Base-by-base conservation (phyloP, 169 alveolate species). In the Eimeria praecox region DNA sequence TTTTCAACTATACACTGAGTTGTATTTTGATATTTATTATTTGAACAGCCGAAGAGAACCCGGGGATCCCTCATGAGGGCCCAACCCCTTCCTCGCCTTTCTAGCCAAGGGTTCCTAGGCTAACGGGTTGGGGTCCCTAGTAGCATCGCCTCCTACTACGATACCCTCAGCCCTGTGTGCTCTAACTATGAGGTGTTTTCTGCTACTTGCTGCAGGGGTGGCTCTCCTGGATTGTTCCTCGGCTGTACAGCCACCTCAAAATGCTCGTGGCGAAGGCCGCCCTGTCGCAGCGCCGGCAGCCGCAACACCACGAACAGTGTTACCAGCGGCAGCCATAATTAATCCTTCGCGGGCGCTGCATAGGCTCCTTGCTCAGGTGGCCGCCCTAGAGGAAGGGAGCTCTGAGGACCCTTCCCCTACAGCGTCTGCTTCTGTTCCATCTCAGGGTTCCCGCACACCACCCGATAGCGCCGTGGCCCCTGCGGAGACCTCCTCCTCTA, bases 61-160 rank as follows among this genome's bases (percentile, higher is more conserved):
- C 83, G 33, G 83, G 30, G 83, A 71, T 33, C 27, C 83, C 83
- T 33, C 83, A 71, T 71, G 83, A 71, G 83, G 83, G 83, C 54
- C 83, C 83, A 49, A 40, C 52, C 83, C 83, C 83, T 71, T n/a
- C 27, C n/a, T 40, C 24, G 20, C 54, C 83, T 33, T 40, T 71
- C 33, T 40, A 71, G 83, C 52, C 83, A 33, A 5, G 54, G 83
- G 83, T 64, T 64, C 54, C 52, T 71, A 14, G 83, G 83, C 44
- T 71, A 12, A 5, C 24, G 49, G 83, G 44, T 33, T 71, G 83
- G 83, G 83, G 83, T 40, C 83, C 83, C 83, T 71, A n/a, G 24
- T 33, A 33, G 54, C 20, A 18, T 38, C 20, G 20, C 20, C 8
- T 33, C 49, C 20, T n/a, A 27, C 75, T 49, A 64, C 83, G 54